Percentiles rank a stretch among this genome's conserved stretches.
phyloP scores from a whole-genome alignment of 1,284 basidiomycete species.

The Farysia itapuensis region DNA sequence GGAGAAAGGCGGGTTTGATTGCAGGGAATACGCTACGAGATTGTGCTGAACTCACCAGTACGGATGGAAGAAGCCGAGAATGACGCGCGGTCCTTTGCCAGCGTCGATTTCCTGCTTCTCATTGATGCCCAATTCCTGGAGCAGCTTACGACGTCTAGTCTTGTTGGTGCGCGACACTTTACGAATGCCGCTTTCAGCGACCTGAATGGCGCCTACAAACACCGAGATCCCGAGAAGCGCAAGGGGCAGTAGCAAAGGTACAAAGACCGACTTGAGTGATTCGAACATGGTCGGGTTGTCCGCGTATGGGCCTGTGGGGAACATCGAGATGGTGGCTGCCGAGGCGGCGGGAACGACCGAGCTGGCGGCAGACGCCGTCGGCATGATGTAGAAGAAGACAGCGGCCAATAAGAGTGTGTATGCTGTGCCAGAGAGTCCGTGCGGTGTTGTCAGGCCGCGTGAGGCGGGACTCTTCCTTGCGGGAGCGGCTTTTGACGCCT shows the following conservation, averaged over 20 bases:
- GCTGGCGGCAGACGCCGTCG: not conserved
- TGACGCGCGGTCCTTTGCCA: slow-evolving; percentile 1
- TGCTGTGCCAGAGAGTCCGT: slow-evolving; percentile 7
- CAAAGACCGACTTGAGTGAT: slow-evolving; percentile 2
- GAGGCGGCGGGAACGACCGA: not conserved
- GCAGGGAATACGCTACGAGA: too few relatives aligned
- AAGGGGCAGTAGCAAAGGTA: slow-evolving; percentile 12
- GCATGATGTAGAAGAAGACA: slow-evolving; percentile 17
- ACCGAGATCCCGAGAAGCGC: slow-evolving; percentile 14
- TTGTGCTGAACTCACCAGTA: slow-evolving; percentile 84
- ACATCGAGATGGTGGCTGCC: too few relatives aligned
- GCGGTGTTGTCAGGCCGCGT: slow-evolving; percentile 1
- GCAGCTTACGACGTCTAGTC: slow-evolving; percentile 13
- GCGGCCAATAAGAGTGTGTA: slow-evolving; percentile 10
- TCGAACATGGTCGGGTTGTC: slow-evolving; percentile 1
- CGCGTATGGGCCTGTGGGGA: not conserved
- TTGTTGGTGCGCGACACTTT: slow-evolving; percentile 9
- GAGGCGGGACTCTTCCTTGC: not conserved
- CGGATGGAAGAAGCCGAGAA: slow-evolving; percentile 83
- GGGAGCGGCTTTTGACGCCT: not conserved
- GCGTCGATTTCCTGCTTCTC: slow-evolving; percentile 6
- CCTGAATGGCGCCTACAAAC: slow-evolving; percentile 16
- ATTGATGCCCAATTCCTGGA: slow-evolving; percentile 10
- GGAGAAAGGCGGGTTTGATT: too few relatives aligned
- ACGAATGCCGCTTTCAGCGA: slow-evolving; percentile 18